Conservation (phyloP, 2,329 filamentous ascomycete genomes). For the Apiospora sp. region DNA sequence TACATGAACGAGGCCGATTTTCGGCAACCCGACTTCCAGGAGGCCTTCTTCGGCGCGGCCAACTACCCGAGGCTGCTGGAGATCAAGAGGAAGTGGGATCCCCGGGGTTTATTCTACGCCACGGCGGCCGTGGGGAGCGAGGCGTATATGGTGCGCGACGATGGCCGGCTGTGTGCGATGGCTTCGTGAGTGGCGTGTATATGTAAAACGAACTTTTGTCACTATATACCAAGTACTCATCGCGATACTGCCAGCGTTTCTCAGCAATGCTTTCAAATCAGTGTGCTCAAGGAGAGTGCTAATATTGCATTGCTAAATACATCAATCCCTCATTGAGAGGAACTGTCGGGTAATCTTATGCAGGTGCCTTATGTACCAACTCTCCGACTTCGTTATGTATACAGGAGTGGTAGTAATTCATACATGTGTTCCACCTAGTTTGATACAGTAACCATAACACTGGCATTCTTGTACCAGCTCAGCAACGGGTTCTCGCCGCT, state of each 20-base stretch:
- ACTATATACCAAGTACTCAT: not conserved
- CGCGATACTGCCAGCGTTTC: too few species aligned
- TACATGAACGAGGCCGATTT: slow-evolving; percentile 54
- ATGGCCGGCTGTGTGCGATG: not conserved
- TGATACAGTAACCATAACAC: slow-evolving; percentile 85
- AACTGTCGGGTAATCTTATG: not conserved
- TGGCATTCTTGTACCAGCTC: slow-evolving; percentile 95
- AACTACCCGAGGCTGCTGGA: slow-evolving; percentile 16
- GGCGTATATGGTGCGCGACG: not conserved
- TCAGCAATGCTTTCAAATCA: not conserved
- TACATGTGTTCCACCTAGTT: not conserved
- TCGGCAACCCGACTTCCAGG: slow-evolving; percentile 43
- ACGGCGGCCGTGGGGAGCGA: slow-evolving; percentile 8
- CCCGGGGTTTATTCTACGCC: slow-evolving; percentile 5
- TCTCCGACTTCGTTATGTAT: not conserved
- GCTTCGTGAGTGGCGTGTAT: not conserved
- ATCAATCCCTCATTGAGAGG: not conserved
- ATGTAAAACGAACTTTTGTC: not conserved
- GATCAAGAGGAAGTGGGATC: slow-evolving; percentile 20
- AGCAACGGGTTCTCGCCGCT: slow-evolving; percentile 94
- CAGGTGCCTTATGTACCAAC: not conserved
- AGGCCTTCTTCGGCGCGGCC: slow-evolving; percentile 36
- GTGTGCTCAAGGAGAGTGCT: not conserved
- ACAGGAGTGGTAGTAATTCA: not conserved
- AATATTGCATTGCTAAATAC: not conserved